phyloP scores from a whole-genome alignment of 106 monocot genomes.

The Cymbidium sinense region DNA sequence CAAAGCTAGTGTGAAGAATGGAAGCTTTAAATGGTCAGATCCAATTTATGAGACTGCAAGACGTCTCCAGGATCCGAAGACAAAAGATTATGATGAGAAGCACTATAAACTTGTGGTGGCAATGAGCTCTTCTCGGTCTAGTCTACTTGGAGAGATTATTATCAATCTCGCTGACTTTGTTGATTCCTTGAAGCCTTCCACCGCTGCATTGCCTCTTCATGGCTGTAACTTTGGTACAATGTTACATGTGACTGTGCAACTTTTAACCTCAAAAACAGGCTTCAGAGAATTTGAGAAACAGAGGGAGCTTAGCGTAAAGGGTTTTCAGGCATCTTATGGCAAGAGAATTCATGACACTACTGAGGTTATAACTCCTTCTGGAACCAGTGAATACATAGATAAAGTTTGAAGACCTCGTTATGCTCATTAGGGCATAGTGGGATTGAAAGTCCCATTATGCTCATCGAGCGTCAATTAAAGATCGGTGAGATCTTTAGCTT shows the following conservation, averaged over 20 bases:
- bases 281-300: too few species aligned
- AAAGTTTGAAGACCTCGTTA: too few species aligned
- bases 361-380: conserved; percentile 27
- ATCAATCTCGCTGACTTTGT: conserved; percentile 89
- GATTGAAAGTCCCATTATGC: too few species aligned
- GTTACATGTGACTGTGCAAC: conserved; percentile 83
- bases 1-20: conserved; percentile 83
- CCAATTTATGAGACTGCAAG: conserved; percentile 95
- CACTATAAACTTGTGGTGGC: conserved; percentile 89
- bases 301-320: too few species aligned
- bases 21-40: conserved; percentile 94
- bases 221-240: conserved; percentile 72
- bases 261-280: too few species aligned
- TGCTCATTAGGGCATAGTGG: too few species aligned
- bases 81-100: too few species aligned
- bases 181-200: conserved; percentile 76
- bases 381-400: conserved; percentile 17
- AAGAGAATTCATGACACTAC: conserved; percentile 32
- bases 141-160: conserved; percentile 70
- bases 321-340: conserved; percentile 35
- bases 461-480: too few species aligned
- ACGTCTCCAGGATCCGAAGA: conserved; percentile 62
- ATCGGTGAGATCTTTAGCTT: too few species aligned
- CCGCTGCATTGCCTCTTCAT: conserved; percentile 57
- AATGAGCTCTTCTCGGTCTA: conserved; percentile 78